phyloP scores from a whole-genome alignment of 108 stramenopile species.

The Mayamaea pseudoterrestris region DNA sequence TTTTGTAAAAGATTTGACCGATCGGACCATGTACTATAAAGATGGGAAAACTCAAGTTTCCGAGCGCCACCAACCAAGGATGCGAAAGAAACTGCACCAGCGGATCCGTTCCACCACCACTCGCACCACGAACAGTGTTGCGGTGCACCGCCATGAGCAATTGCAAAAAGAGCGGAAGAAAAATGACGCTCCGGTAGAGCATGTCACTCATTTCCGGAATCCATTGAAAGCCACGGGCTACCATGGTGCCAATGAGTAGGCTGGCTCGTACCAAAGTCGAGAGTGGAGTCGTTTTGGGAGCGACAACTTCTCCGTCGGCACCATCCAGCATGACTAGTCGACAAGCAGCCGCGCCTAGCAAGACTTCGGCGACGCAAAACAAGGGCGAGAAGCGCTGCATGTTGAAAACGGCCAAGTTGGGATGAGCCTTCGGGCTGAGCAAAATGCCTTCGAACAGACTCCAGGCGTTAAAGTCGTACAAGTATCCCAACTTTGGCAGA shows the following conservation, averaged over 20 bases:
- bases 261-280: slow-evolving; percentile 14
- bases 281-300: slow-evolving; percentile 16
- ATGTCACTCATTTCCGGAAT: slow-evolving; percentile 17
- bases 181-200: slow-evolving; percentile 14
- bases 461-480: slow-evolving; percentile 19
- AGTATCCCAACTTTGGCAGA: slow-evolving; percentile 24
- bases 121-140: slow-evolving; percentile 11
- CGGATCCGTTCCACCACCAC: slow-evolving; percentile 5
- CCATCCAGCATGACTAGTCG: slow-evolving; percentile 30
- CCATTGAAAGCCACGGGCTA: slow-evolving; percentile 8
- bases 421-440: slow-evolving; percentile 23
- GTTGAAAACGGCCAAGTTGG: slow-evolving; percentile 25
- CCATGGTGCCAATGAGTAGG: slow-evolving; percentile 11
- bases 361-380: slow-evolving; percentile 20
- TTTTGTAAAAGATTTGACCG: slow-evolving; percentile 37
- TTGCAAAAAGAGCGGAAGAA: slow-evolving; percentile 26
- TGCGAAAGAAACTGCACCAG: slow-evolving; percentile 12
- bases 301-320: slow-evolving; percentile 5
- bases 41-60: slow-evolving; percentile 32
- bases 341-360: slow-evolving; percentile 25
- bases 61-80: slow-evolving; percentile 19
- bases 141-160: slow-evolving; percentile 25
- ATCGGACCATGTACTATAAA: slow-evolving; percentile 32
- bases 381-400: slow-evolving; percentile 24
- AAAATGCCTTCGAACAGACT: slow-evolving; percentile 18